Evolutionary conservation across 768 basidiomycete genomes (phyloP).

Genomic region (Naematelia aurantialba): DNA sequence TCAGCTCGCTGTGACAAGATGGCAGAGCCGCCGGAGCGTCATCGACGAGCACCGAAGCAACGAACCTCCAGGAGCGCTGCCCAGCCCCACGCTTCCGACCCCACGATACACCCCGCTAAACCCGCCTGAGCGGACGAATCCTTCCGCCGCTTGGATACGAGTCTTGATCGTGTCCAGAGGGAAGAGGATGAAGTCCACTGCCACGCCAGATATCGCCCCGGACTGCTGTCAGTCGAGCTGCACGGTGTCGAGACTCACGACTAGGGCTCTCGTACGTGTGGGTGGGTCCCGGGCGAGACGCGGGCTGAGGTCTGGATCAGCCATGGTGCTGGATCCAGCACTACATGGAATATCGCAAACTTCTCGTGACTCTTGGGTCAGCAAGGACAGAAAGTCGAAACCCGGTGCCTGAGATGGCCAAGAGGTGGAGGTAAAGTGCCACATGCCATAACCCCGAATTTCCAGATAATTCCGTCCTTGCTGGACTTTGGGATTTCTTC

Average conservation of each 20-base stretch:
- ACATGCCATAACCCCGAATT: conserved; percentile 1
- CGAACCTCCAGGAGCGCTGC: conserved; percentile 89
- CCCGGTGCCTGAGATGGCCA: background rate
- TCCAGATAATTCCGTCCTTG: background rate
- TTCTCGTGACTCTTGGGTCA: too few relatives aligned
- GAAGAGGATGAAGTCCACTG: conserved; percentile 93
- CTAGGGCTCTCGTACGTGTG: conserved; percentile 29
- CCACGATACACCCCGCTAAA: conserved; percentile 89
- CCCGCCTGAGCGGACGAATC: conserved; percentile 79
- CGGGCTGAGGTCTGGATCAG: conserved; percentile 17
- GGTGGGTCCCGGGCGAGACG: conserved; percentile 20
- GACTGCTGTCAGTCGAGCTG: conserved; percentile 55
- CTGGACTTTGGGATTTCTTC: background rate
- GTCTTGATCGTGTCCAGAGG: conserved; percentile 97
- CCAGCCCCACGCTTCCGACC: conserved; percentile 87
- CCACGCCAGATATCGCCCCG: conserved; percentile 84
- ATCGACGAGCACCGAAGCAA: background rate
- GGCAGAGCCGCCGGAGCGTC: conserved; percentile 1
- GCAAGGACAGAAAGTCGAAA: background rate
- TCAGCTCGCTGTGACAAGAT: conserved; percentile 11
- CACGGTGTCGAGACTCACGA: conserved; percentile 16
- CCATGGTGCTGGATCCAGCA: conserved; percentile 4
- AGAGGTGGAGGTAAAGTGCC: conserved; percentile 1
- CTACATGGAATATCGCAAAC: too few relatives aligned
- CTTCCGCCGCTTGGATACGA: conserved; percentile 80